These are phyloP conservation scores for Pulveroboletus frians DNA, from an alignment of 768 basidiomycete species.

Conservation along the genomic window DNA sequence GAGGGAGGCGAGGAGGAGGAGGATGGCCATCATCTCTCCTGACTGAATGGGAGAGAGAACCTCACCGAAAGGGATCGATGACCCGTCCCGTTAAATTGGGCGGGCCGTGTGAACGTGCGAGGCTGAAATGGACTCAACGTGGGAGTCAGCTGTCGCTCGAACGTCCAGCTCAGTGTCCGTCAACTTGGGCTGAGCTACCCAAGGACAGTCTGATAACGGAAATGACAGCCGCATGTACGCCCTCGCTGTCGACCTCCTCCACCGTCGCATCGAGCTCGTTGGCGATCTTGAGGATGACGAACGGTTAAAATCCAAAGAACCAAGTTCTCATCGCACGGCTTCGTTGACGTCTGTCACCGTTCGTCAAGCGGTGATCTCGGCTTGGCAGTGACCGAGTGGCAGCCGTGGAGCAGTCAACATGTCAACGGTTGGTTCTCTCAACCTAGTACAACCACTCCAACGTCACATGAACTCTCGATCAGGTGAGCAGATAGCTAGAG, in stretches of 20 bases:
- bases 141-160: background rate
- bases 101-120: constrained; percentile 18
- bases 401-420: background rate
- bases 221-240: constrained; percentile 16
- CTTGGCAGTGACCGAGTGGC: constrained; percentile 5
- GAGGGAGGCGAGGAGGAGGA: constrained; percentile 19
- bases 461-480: background rate
- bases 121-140: background rate
- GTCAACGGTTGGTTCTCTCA: background rate
- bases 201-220: too few species aligned
- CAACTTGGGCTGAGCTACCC: background rate
- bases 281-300: background rate
- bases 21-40: constrained; percentile 23
- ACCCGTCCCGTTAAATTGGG: constrained; percentile 12
- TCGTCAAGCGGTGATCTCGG: background rate
- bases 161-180: background rate
- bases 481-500: background rate
- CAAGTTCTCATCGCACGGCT: background rate
- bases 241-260: background rate
- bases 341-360: background rate
- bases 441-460: background rate
- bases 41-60: constrained; percentile 9
- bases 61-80: constrained; percentile 4
- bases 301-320: background rate
- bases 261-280: background rate